Percentiles rank a stretch among this genome's conserved stretches.
These are phyloP conservation scores for Annulohypoxylon maeteangense DNA, from an alignment of 495 filamentous ascomycete genomes.

Conservation along the genomic window DNA sequence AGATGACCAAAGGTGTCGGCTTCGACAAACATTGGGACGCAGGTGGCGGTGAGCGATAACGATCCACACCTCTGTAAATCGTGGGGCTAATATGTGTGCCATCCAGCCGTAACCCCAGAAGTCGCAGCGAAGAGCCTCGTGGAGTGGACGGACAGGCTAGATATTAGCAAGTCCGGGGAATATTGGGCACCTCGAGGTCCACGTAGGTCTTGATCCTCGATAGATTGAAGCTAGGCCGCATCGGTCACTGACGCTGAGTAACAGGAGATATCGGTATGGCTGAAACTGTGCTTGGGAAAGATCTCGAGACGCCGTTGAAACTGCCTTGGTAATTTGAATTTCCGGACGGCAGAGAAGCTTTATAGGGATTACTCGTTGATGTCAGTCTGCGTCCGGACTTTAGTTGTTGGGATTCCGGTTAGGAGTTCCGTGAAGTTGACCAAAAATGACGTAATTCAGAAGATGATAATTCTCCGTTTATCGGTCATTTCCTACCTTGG, in stretches of 20 bases:
- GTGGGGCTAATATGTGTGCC: conserved; percentile 12
- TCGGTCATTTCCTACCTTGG: conserved; percentile 2
- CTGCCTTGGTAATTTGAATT: conserved; percentile 69
- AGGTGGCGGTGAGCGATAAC: conserved; percentile 65
- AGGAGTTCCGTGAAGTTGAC: conserved; percentile 12
- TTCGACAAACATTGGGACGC: conserved; percentile 77
- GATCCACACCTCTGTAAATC: conserved; percentile 12
- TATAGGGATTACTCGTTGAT: conserved; percentile 4
- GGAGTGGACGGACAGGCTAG: conserved; percentile 69
- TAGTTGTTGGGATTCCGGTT: neutral
- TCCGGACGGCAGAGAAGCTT: conserved; percentile 5
- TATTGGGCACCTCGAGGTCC: conserved; percentile 78
- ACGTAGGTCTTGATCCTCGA: conserved; percentile 54
- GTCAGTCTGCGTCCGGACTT: conserved; percentile 3
- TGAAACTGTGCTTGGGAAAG: conserved; percentile 68
- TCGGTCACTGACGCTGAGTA: conserved; percentile 21
- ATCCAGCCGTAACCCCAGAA: conserved; percentile 71
- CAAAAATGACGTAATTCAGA: neutral
- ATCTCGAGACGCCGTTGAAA: conserved; percentile 70
- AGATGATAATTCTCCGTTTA: neutral
- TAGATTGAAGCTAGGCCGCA: conserved; percentile 8
- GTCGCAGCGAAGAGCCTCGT: conserved; percentile 71
- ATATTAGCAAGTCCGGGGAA: conserved; percentile 72
- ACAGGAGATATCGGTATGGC: conserved; percentile 75
- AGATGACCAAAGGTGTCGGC: conserved; percentile 75